A percentile compares a stretch with the other conserved stretches of the same genome.
These are phyloP conservation scores for Hypoxylon sp. DNA, from an alignment of 2,329 filamentous ascomycete genomes.

Conservation along the genomic window DNA sequence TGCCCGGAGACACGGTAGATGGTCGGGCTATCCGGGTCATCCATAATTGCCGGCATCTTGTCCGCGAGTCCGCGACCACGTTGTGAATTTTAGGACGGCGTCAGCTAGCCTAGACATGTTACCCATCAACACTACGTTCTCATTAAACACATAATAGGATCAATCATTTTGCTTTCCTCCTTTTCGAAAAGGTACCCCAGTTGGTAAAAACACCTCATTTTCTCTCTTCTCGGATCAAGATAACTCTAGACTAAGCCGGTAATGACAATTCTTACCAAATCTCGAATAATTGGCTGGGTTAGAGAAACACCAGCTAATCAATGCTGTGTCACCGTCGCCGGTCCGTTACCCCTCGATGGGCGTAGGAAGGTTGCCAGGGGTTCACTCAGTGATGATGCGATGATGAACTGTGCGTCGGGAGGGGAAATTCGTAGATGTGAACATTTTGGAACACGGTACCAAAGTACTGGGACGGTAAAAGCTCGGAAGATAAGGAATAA, in stretches of 20 bases:
- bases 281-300: conserved; percentile 17
- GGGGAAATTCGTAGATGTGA: conserved; percentile 46
- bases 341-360: conserved; percentile 23
- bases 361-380: conserved; percentile 28
- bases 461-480: conserved; percentile 14
- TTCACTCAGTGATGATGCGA: conserved; percentile 23
- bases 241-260: conserved; percentile 2
- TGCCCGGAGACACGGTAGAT: conserved; percentile 79
- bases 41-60: conserved; percentile 82
- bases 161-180: conserved; percentile 5
- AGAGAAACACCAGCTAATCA: conserved; percentile 5
- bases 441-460: conserved; percentile 40
- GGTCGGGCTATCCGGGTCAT: conserved; percentile 79
- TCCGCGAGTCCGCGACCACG: conserved; percentile 11
- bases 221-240: conserved; percentile 1
- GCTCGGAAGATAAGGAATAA: background rate
- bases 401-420: conserved; percentile 44
- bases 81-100: conserved; percentile 11
- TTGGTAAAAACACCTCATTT: background rate
- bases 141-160: conserved; percentile 9
- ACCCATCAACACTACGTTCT: conserved; percentile 38
- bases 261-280: conserved; percentile 37
- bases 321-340: conserved; percentile 42
- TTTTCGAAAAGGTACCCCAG: background rate
- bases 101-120: conserved; percentile 40